Evolutionary conservation across 176 grass and related monocot genomes (phyloP).

Genomic region (Poa annua): DNA sequence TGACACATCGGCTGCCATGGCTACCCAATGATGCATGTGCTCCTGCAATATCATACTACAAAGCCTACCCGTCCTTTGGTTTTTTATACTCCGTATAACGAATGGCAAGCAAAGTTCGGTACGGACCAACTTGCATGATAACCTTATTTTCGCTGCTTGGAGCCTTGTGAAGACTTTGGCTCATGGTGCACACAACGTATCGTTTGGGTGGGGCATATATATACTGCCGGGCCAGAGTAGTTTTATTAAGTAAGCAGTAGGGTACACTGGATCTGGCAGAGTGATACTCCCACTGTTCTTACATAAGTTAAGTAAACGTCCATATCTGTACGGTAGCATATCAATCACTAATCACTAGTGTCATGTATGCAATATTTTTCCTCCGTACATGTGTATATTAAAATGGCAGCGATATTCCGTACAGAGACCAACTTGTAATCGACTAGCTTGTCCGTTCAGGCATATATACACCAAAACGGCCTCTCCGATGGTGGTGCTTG

Average conservation of each 20-base stretch:
- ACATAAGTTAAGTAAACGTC: background rate
- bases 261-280: background rate
- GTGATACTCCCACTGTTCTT: background rate
- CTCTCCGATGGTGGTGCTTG: no score
- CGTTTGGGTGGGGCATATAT: background rate
- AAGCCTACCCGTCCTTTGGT: background rate
- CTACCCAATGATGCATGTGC: background rate
- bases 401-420: background rate
- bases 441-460: no score
- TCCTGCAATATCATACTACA: background rate
- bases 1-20: background rate
- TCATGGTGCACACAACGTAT: background rate
- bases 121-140: background rate
- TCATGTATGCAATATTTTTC: background rate
- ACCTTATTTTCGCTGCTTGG: background rate
- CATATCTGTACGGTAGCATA: slow-evolving; percentile 1
- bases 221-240: background rate
- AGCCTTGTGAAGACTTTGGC: background rate
- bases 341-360: background rate
- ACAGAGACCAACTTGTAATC: background rate
- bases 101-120: slow-evolving; percentile 1
- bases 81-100: background rate
- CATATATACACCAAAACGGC: no score
- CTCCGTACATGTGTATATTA: background rate
- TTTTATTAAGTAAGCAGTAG: background rate